These are phyloP conservation scores for Penicillium sp. DNA, from an alignment of 2,329 filamentous ascomycete genomes.

Conservation along the genomic window DNA sequence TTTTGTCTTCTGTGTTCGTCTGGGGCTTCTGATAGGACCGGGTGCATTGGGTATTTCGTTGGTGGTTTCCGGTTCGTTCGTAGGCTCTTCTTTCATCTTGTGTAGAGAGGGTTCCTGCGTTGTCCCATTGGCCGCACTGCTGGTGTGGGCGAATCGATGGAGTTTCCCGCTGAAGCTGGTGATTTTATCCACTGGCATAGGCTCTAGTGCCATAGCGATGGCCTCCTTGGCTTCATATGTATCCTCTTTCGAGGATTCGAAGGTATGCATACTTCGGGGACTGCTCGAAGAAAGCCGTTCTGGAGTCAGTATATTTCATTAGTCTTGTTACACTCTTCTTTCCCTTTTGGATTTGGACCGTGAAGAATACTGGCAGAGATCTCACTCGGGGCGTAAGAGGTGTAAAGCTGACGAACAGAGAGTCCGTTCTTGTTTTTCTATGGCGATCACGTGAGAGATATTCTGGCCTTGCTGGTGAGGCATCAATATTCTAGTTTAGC, in stretches of 20 bases:
- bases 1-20: slow-evolving; percentile 2
- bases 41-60: neutral
- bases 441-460: neutral
- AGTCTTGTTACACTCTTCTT: neutral
- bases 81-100: neutral
- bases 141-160: slow-evolving; percentile 29
- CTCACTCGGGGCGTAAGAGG: neutral
- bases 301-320: neutral
- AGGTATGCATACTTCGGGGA: neutral
- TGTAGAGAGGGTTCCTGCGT: neutral
- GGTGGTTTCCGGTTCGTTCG: neutral
- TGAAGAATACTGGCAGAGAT: neutral
- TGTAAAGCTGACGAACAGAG: neutral
- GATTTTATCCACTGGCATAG: slow-evolving; percentile 31
- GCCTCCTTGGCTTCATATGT: neutral
- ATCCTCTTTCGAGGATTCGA: neutral
- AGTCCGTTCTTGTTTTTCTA: neutral
- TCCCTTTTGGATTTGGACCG: neutral
- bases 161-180: slow-evolving; percentile 34
- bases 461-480: neutral
- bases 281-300: neutral
- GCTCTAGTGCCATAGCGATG: slow-evolving; percentile 6
- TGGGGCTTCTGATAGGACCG: slow-evolving; percentile 7
- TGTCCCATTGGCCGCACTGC: neutral
- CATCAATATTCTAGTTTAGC: neutral